A percentile compares a stretch with the other conserved stretches of the same genome.
Evolutionary conservation across 1,139 yeast genomes (phyloP).

Genomic region (Hansenula sp.): DNA sequence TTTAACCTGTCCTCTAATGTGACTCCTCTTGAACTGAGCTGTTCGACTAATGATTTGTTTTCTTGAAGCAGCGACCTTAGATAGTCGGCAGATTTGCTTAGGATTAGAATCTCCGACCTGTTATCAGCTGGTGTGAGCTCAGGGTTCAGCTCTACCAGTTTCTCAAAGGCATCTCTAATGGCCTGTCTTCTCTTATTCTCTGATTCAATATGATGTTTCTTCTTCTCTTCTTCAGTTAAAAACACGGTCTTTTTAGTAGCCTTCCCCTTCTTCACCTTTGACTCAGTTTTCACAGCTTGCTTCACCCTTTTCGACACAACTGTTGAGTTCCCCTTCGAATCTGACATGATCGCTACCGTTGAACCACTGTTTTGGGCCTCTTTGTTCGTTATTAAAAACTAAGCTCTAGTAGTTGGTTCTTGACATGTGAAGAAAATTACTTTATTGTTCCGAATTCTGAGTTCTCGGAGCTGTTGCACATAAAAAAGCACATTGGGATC

Average conservation of each 20-base stretch:
- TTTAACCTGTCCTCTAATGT: conserved; percentile 4
- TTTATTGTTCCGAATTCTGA: no score
- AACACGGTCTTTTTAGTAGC: conserved; percentile 13
- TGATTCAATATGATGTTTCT: conserved; percentile 44
- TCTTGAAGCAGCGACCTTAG: conserved; percentile 12
- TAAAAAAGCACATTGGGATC: no score
- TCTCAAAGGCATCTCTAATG: conserved; percentile 40
- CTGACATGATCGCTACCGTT: background rate
- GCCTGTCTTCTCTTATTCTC: conserved; percentile 46
- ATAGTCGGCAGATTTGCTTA: conserved; percentile 15
- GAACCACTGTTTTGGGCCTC: background rate
- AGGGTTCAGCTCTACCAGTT: conserved; percentile 38
- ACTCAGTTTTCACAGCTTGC: background rate
- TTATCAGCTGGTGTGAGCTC: conserved; percentile 26
- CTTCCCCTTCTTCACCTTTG: conserved; percentile 1
- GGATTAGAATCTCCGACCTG: conserved; percentile 20
- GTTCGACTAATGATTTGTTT: conserved; percentile 10
- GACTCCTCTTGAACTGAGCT: conserved; percentile 7
- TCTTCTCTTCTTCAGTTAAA: conserved; percentile 21
- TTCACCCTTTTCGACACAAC: background rate
- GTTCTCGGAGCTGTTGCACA: no score
- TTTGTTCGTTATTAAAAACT: background rate
- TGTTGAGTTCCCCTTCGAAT: no score
- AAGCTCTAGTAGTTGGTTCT: background rate
- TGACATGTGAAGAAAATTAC: background rate